Evolutionary conservation across 148 eudicot genomes (phyloP).

Genomic region (Rhododendron ferrugineum): DNA sequence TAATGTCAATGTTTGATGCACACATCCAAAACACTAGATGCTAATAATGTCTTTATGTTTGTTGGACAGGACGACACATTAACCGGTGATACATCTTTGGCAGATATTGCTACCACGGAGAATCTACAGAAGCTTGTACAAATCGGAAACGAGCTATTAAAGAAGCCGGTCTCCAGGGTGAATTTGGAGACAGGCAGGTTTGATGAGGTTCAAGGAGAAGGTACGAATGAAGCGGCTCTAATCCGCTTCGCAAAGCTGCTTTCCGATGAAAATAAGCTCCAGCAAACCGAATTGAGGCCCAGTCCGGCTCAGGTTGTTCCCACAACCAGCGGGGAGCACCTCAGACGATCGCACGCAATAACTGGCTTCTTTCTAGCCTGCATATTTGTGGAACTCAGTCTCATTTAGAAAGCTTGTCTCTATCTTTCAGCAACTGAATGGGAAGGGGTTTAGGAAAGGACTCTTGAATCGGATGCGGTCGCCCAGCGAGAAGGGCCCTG

Average conservation of each 20-base stretch:
- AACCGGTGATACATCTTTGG: constrained; percentile 42
- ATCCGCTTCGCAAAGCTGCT: constrained; percentile 48
- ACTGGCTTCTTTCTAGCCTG: too few relatives aligned
- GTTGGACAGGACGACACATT: constrained; percentile 44
- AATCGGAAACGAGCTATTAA: constrained; percentile 42
- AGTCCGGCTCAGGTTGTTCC: too few relatives aligned
- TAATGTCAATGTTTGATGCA: background rate
- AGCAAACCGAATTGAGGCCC: background rate
- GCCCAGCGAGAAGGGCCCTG: too few relatives aligned
- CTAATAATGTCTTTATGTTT: background rate
- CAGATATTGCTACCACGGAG: constrained; percentile 47
- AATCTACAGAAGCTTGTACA: constrained; percentile 48
- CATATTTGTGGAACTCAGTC: too few relatives aligned
- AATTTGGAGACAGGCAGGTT: constrained; percentile 53
- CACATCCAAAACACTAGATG: too few relatives aligned
- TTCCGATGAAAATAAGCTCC: constrained; percentile 45
- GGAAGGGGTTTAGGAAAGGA: too few relatives aligned
- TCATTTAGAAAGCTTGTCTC: too few relatives aligned
- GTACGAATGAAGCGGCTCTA: constrained; percentile 53
- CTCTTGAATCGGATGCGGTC: too few relatives aligned
- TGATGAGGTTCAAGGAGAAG: constrained; percentile 33
- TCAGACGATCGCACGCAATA: too few relatives aligned
- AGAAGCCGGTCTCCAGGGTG: constrained; percentile 42
- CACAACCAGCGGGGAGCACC: too few relatives aligned
- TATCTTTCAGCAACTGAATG: too few relatives aligned